These are phyloP conservation scores for Orbilia quercus DNA, from an alignment of 2,329 filamentous ascomycete species.

Conservation along the genomic window DNA sequence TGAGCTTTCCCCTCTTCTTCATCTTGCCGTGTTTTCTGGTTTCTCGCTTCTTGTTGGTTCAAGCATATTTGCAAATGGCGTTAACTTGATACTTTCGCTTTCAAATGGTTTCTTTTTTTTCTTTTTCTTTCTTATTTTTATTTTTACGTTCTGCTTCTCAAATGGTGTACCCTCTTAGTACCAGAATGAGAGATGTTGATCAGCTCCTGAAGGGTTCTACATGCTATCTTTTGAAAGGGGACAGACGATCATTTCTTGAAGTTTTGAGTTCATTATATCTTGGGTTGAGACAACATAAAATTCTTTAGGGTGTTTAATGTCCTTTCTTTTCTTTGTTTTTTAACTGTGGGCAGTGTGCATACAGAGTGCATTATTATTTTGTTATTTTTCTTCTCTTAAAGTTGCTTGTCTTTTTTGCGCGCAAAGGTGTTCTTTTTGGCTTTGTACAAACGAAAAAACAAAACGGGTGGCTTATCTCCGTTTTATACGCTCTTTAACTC, in stretches of 20 bases:
- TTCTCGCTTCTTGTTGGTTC: conserved; percentile 27
- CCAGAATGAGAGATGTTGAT: conserved; percentile 11
- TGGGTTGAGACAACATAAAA: conserved; percentile 27
- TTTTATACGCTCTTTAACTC: conserved; percentile 22
- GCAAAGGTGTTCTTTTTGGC: neutral
- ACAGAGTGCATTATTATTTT: conserved; percentile 5
- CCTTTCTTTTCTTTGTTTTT: conserved; percentile 14
- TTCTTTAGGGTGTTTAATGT: conserved; percentile 19
- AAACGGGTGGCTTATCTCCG: conserved; percentile 23
- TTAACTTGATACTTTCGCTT: conserved; percentile 19
- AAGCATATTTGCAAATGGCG: conserved; percentile 41
- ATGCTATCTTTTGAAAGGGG: conserved; percentile 1
- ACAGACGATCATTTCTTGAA: conserved; percentile 17
- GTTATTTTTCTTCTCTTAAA: neutral
- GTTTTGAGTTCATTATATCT: conserved; percentile 13
- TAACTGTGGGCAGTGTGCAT: conserved; percentile 3
- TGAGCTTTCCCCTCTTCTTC: conserved; percentile 22
- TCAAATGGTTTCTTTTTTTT: conserved; percentile 16
- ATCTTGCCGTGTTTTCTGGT: conserved; percentile 12
- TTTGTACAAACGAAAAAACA: conserved; percentile 6
- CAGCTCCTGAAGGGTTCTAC: conserved; percentile 29
- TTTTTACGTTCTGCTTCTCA: conserved; percentile 6
- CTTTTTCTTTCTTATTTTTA: conserved; percentile 28
- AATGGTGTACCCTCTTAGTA: conserved; percentile 13
- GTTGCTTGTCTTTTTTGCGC: too few relatives aligned